These are phyloP conservation scores for Astragalus glycyphyllos DNA, from an alignment of 306 rosid genomes.

Conservation along the genomic window DNA sequence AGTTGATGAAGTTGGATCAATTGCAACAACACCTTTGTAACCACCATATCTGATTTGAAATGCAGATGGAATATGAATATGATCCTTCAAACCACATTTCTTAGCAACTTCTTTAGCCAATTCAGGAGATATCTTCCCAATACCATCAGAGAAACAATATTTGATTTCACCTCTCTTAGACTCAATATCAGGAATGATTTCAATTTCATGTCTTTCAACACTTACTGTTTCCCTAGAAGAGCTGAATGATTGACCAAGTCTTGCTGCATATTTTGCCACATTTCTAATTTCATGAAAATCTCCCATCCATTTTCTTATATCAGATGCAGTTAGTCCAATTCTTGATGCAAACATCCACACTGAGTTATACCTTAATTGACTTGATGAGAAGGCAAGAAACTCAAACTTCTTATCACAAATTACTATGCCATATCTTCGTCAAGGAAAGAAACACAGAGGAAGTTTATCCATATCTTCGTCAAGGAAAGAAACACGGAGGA, in stretches of 20 bases:
- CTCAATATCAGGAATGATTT: slow-evolving; percentile 68
- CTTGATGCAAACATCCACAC: slow-evolving; percentile 89
- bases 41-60: slow-evolving; percentile 94
- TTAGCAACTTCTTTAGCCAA: slow-evolving; percentile 69
- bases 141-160: slow-evolving; percentile 82
- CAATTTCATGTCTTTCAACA: slow-evolving; percentile 57
- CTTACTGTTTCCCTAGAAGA: slow-evolving; percentile 80
- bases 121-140: slow-evolving; percentile 76
- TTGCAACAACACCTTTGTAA: slow-evolving; percentile 88
- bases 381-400: slow-evolving; percentile 86
- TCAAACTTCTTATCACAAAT: slow-evolving; percentile 77
- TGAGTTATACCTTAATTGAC: slow-evolving; percentile 80
- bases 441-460: too few relatives aligned
- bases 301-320: slow-evolving; percentile 77
- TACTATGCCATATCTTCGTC: too few relatives aligned
- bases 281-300: slow-evolving; percentile 65
- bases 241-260: slow-evolving; percentile 86
- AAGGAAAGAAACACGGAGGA: slow-evolving; percentile 78
- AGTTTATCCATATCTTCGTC: slow-evolving; percentile 75
- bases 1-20: slow-evolving; percentile 67
- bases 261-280: slow-evolving; percentile 92
- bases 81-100: slow-evolving; percentile 55
- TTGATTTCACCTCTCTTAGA: slow-evolving; percentile 40
- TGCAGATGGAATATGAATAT: slow-evolving; percentile 67
- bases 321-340: slow-evolving; percentile 46